Conservation (phyloP, 768 basidiomycete species). For the Pisolithus albus region DNA sequence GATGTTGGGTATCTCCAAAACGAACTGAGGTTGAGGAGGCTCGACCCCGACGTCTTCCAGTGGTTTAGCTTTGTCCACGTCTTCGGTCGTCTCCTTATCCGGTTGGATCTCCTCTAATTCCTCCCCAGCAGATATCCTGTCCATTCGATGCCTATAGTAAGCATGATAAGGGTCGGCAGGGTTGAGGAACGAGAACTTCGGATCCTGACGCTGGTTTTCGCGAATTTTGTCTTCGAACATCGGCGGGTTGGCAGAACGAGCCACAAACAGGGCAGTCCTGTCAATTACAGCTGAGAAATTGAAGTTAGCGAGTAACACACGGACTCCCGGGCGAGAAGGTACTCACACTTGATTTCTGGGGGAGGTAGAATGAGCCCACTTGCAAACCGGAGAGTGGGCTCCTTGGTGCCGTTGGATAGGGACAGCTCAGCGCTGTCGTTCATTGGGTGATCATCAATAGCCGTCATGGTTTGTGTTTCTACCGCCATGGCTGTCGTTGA, state of each 20-base stretch:
- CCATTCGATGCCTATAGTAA: conserved; percentile 91
- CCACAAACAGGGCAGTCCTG: conserved; percentile 86
- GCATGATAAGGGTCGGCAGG: conserved; percentile 96
- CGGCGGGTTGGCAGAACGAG: conserved; percentile 87
- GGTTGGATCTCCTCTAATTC: conserved; percentile 50
- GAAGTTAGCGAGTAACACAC: conserved; percentile 4
- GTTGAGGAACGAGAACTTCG: conserved; percentile 98
- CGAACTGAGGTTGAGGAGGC: conserved; percentile 77
- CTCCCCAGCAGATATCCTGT: conserved; percentile 73
- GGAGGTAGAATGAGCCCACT: conserved; percentile 92
- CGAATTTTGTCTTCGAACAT: conserved; percentile 96
- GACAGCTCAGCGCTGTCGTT: conserved; percentile 37
- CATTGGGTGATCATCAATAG: conserved; percentile 37
- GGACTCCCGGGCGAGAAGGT: not conserved
- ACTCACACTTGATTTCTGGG: conserved; percentile 85
- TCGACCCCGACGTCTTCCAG: conserved; percentile 61
- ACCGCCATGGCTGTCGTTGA: conserved; percentile 39
- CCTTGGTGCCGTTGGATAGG: conserved; percentile 30
- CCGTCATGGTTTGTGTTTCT: conserved; percentile 32
- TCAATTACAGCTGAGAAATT: conserved; percentile 76
- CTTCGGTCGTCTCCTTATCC: conserved; percentile 38
- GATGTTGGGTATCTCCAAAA: conserved; percentile 80
- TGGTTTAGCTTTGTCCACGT: conserved; percentile 25
- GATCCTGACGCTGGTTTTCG: conserved; percentile 92
- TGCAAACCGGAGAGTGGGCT: conserved; percentile 48